These are phyloP conservation scores for Diversispora eburnea DNA, from an alignment of 192 early-diverging fungal genomes.

Conservation along the genomic window DNA sequence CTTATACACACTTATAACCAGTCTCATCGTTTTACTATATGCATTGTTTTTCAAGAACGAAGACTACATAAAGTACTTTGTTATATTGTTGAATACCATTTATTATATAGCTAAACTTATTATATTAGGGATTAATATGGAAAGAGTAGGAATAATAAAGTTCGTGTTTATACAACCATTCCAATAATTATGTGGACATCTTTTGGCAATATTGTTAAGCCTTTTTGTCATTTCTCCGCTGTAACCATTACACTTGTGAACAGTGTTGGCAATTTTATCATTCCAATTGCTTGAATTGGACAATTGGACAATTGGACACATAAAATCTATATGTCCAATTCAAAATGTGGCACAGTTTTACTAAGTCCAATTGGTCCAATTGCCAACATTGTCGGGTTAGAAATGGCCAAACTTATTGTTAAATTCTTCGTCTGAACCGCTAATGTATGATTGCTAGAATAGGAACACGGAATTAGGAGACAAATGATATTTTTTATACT, in stretches of 20 bases:
- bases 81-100: conserved; percentile 4
- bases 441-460: conserved; percentile 10
- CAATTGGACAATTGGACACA: no score
- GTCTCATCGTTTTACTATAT: conserved; percentile 8
- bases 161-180: background rate
- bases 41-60: conserved; percentile 8
- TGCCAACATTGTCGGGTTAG: conserved; percentile 9
- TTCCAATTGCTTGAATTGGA: no score
- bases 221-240: background rate
- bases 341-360: no score
- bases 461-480: background rate
- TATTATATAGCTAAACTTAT: conserved; percentile 10
- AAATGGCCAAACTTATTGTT: conserved; percentile 12
- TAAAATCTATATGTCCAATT: no score
- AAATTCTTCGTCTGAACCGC: background rate
- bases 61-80: conserved; percentile 12
- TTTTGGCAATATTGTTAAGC: conserved; percentile 6
- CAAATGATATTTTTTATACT: no score
- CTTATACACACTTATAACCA: conserved; percentile 4
- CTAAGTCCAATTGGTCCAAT: no score
- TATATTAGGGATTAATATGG: background rate
- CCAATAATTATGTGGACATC: conserved; percentile 5
- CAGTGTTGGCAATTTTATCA: no score
- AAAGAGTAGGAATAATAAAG: conserved; percentile 13
- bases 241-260: conserved; percentile 13